Percentiles rank a stretch among this genome's conserved stretches.
Evolutionary conservation across 1,139 yeast genomes (phyloP).

Genomic region (Pichia sp.): DNA sequence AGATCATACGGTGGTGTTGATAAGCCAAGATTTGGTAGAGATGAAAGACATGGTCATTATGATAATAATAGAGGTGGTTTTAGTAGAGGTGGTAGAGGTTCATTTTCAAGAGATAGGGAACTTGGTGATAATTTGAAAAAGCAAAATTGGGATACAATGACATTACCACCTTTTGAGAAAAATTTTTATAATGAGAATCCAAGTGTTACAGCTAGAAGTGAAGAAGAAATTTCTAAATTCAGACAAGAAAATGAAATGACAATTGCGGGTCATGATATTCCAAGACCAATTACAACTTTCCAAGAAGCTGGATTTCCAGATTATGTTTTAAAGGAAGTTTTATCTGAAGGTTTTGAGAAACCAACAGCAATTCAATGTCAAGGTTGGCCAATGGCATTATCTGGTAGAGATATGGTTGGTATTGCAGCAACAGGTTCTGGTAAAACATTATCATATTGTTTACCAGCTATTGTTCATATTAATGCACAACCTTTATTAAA

Average conservation of each 20-base stretch:
- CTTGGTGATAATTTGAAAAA: slow-evolving; percentile 54
- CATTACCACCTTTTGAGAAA: slow-evolving; percentile 87
- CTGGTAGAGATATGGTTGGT: slow-evolving; percentile 99
- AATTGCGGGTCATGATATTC: slow-evolving; percentile 74
- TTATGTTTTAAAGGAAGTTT: slow-evolving; percentile 82
- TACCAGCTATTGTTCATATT: slow-evolving; percentile 95
- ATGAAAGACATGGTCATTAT: slow-evolving; percentile 30
- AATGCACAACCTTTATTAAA: slow-evolving; percentile 92
- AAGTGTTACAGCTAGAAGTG: slow-evolving; percentile 65
- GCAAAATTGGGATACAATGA: slow-evolving; percentile 74
- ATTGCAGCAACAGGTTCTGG: slow-evolving; percentile 99
- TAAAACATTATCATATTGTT: slow-evolving; percentile 92
- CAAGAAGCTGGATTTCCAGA: slow-evolving; percentile 98
- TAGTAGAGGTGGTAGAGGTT: slow-evolving; percentile 19
- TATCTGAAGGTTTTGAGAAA: slow-evolving; percentile 84
- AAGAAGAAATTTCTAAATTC: slow-evolving; percentile 63
- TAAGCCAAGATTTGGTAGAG: slow-evolving; percentile 33
- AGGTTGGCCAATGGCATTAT: slow-evolving; percentile 99
- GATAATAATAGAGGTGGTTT: slow-evolving; percentile 6
- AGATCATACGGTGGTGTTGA: slow-evolving; percentile 34
- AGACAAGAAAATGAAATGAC: slow-evolving; percentile 85
- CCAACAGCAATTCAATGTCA: slow-evolving; percentile 98
- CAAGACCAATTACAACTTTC: slow-evolving; percentile 86
- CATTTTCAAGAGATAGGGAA: slow-evolving; percentile 37
- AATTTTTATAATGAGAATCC: slow-evolving; percentile 88